Evolutionary conservation across 352 stramenopile species (phyloP), one percentile per base, ranked within the genome.

Genomic region (Phytophthora pseudosyringae): DNA sequence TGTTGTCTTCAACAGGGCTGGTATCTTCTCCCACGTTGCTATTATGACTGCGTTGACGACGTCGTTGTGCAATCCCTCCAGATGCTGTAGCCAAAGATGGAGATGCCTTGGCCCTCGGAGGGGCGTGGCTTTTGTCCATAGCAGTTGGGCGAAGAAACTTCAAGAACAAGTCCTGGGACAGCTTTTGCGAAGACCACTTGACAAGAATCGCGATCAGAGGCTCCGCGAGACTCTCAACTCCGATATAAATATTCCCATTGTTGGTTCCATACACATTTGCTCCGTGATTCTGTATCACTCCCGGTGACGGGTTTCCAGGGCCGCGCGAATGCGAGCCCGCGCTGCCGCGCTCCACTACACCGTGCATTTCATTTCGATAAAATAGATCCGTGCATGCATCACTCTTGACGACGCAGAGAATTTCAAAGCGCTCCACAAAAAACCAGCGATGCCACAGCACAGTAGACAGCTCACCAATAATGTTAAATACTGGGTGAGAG

Each of bases 391-490:
- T 78, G 33, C 64, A 91, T 10, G 58, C 72, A 25, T 90, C 87
- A 44, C 84, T 89, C 28, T 88, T 83, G 25, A 93, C 82, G 11
- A 96, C 75, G 4, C 68, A 75, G 3, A 97, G 55, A 31, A 97
- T 73, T 49, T 97, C 89, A 64, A 97, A 95, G 10, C 87, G 83
- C 29, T 97, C 89, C 10, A 97, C 84, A 58, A 85, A 90, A 58
- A 97, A 97, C 89, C 89, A 97, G 16, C 89, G 88, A 51, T 97
- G 89, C 89, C 89, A 97, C 31, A 95, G 49, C n/a, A 95, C 83
- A 12, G 88, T 83, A 12, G 89, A 91, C 5, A 97, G 67, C 16
- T 95, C 83, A 11, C 89, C 89, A 50, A 97, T 92, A 65, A 96
- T 94, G 53, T 89, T 90, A 62, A 96, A 96, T n/a, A 96, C 88